Evolutionary conservation across 148 eudicot species (phyloP), one percentile per base, ranked within the genome.

Genomic region (Amaranthus palmeri): DNA sequence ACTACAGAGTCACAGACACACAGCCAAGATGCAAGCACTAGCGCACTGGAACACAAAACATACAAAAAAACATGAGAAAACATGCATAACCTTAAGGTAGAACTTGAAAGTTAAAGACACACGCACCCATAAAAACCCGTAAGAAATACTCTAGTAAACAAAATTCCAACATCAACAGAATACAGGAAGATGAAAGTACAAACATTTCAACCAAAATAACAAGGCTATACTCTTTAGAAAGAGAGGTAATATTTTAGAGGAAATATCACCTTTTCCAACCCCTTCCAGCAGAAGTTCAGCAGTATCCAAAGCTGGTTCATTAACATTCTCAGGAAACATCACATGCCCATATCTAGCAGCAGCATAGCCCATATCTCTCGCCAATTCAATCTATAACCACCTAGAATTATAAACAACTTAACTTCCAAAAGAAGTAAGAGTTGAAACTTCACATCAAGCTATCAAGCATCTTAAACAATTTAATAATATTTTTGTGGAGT

Each of bases 261-360:
- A 17, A 48, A 80, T 47, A 65, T 55, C 77, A 86, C 99, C 97
- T 88, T 95, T 95, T 17, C 99, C 98, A 43, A 95, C 99, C 48
- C 99, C 99, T 67, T 84, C 90, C 83, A 95, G 96, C 82, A 95
- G 81, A 82, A 91, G 93, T 76, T 95, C 96, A 15, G 96, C 92
- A 83, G 92, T 91, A 72, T 79, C 83, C 58, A 95, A 79, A 36
- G 88, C 97, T 74, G 99, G 97, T 81, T 92, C 97, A 76, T 95
- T 81, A 61, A 95, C 99, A 85, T 95, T 95, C 84, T 91, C 97
- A 8, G 99, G 99, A 76, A 91, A 95, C 99, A 95, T 95, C 59
- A 95, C 96, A 88, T 92, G 97, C 54, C 99, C 99, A 86, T 85
- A 93, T 78, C 99, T 92, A 5, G 97, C 99, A 76, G 96, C 93